Evolutionary conservation across 176 grass and related monocot genomes (phyloP), one percentile per base, ranked within the genome.

Genomic region (Lolium perenne): DNA sequence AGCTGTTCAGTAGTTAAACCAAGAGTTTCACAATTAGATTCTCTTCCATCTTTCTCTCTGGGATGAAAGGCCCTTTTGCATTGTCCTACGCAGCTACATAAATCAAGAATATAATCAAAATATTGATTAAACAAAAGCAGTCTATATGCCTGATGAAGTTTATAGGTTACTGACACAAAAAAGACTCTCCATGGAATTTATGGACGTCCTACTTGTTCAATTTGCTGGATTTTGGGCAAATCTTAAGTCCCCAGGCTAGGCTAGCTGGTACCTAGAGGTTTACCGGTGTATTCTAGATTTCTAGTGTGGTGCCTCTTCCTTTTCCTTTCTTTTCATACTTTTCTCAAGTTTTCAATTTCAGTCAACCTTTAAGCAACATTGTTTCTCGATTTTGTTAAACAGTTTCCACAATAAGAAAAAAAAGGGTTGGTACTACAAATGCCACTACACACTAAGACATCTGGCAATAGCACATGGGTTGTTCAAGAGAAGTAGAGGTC

Each of bases 21-120:
- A 71, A 97, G 92, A 70, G 90, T 92, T 81, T 61, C 76, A 81
- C 95, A 97, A 12, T 64, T 60, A 32, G 88, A 91, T 61, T 91
- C 84, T 35, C 38, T 86, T 71, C 95, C 95, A 82, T 89, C 83
- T 78, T 84, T 29, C 59, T 45, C 8, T 60, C 70, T 94, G 29
- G 95, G 84, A 84, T 97, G 95, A 81, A 97, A 97, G 47, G 95
- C 88, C 49, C 92, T 92, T 79, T 89, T 89, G 82, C 95, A 97
- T 45, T 32, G 58, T 26, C 95, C 95, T 51, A 86, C 85, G 84
- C 95, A 97, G 41, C 95, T 97, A 85, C 57, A 86, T 87, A 22
- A 85, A 91, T 20, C 38, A 38, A 58, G 49, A 35, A 76, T 11
- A 43, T 1, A 77, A 82, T 43, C 0, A 41, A 84, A 71, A 54